Base-by-base conservation (phyloP, 2,329 filamentous ascomycete genomes). In the Dryadomyces quercus-mongolicae region DNA sequence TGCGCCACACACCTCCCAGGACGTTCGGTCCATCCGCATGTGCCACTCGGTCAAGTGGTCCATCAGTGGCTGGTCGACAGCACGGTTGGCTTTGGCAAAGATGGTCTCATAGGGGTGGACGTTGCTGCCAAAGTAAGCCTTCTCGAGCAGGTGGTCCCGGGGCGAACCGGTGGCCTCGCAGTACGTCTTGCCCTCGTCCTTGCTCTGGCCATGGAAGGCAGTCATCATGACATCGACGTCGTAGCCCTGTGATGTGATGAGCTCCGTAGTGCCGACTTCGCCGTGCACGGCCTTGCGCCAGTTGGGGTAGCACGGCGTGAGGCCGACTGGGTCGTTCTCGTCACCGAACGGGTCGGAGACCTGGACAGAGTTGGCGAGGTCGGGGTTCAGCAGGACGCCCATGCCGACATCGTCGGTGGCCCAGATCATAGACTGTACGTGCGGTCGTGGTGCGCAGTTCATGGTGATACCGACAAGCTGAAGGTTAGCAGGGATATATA, bases 351-450 rank as follows among this genome's bases (percentile, higher is more conserved):
- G 34, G 21, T 59, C 51, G 48, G 63, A 64, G 2, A 34, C 18
- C 2, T 20, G 10, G 15, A 56, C 52, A 7, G 55, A 52, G 31
- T 59, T 56, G 4, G 59, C 61, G 5, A 59, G 54, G 0, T 61
- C 60, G 5, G 63, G 64, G 58, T 68, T 60, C 36, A 71, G 63
- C 1, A 71, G 59, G 25, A 68, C 49, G 9, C 60, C 58, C 55
- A 71, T 68, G 58, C 69, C 70, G n/a, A 64, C 57, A 15, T 57
- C 51, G 61, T 71, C 68, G 8, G 69, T 71, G 10, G 68, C 67
- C 60, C 63, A 66, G 51, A 71, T 63, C 64, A 68, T 69, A 44
- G 67, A 66, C 57, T 71, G 67, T 2, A 70, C 58, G 56, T 70
- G 68, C 45, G 63, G 64, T 8, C 57, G 55, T 6, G 68, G 68